phyloP scores from a whole-genome alignment of 1,284 basidiomycete genomes.

The Malassezia furfur region DNA sequence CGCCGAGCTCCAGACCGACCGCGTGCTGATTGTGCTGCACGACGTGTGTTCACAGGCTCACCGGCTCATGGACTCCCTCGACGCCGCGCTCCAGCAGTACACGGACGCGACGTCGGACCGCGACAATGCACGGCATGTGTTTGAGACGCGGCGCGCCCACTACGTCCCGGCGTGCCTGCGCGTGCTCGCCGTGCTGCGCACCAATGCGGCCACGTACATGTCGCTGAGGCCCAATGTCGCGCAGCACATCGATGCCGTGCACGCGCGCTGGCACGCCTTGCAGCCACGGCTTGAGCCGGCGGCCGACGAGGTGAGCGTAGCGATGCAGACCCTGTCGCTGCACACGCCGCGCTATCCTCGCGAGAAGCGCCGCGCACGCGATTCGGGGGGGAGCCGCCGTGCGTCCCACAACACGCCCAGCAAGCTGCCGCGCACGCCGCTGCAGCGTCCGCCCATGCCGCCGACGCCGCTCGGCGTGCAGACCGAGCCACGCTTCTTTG shows the following conservation, averaged over 20 bases:
- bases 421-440: not conserved
- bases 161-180: not conserved
- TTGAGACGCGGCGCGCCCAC: not conserved
- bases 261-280: not conserved
- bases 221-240: not conserved
- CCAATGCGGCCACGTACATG: not conserved
- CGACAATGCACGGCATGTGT: not conserved
- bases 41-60: constrained; percentile 12
- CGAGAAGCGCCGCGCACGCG: not conserved
- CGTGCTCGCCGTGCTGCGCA: not conserved
- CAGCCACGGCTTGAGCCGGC: not conserved
- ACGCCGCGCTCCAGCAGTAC: not conserved
- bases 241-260: not conserved
- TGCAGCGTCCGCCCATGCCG: not conserved
- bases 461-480: not conserved
- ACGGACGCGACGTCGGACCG: not conserved
- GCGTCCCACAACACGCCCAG: not conserved
- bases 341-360: not conserved
- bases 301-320: not conserved
- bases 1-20: constrained; percentile 4
- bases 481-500: not conserved
- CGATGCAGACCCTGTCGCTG: not conserved
- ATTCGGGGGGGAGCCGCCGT: not conserved
- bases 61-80: constrained; percentile 2
- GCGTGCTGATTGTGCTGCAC: not conserved